A percentile compares a stretch with the other conserved stretches of the same genome.
Evolutionary conservation across 164 flowering plant species (phyloP).

Genomic region (Sedum album): DNA sequence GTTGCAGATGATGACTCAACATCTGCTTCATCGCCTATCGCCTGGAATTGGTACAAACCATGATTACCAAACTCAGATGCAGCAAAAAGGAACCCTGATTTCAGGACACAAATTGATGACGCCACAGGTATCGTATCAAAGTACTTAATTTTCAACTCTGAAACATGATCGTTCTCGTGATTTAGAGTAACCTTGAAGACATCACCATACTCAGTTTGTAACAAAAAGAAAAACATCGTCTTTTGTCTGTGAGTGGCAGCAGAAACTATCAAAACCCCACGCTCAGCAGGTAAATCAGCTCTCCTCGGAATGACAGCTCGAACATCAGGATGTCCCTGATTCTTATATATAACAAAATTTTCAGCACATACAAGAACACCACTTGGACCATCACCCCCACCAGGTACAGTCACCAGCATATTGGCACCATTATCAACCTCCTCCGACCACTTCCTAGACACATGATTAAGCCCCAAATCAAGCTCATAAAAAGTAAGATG

Average conservation of each 20-base stretch:
- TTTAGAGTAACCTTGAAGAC: constrained; percentile 84
- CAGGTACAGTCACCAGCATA: constrained; percentile 93
- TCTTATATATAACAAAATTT: constrained; percentile 94
- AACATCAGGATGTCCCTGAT: constrained; percentile 91
- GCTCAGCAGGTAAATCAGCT: constrained; percentile 80
- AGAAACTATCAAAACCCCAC: constrained; percentile 89
- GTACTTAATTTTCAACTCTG: constrained; percentile 85
- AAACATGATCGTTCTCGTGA: constrained; percentile 63
- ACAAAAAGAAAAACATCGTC: constrained; percentile 79
- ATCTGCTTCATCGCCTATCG: constrained; percentile 87
- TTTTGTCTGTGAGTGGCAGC: constrained; percentile 88
- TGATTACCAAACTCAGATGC: constrained; percentile 99
- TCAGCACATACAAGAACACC: constrained; percentile 97
- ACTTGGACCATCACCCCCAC: constrained; percentile 97
- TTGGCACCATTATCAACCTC: constrained; percentile 95
- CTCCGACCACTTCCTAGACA: constrained; percentile 93
- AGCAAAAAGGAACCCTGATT: constrained; percentile 84
- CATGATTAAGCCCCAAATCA: constrained; percentile 93
- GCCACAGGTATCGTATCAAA: constrained; percentile 93
- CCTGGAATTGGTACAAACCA: constrained; percentile 87
- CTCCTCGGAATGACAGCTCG: constrained; percentile 94
- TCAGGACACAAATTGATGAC: constrained; percentile 75
- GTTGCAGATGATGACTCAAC: constrained; percentile 87
- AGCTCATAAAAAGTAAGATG: constrained; percentile 90
- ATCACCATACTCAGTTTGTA: constrained; percentile 98